These are phyloP conservation scores for Sclerospora graminicola DNA, from an alignment of 352 stramenopile genomes.

Conservation along the genomic window DNA sequence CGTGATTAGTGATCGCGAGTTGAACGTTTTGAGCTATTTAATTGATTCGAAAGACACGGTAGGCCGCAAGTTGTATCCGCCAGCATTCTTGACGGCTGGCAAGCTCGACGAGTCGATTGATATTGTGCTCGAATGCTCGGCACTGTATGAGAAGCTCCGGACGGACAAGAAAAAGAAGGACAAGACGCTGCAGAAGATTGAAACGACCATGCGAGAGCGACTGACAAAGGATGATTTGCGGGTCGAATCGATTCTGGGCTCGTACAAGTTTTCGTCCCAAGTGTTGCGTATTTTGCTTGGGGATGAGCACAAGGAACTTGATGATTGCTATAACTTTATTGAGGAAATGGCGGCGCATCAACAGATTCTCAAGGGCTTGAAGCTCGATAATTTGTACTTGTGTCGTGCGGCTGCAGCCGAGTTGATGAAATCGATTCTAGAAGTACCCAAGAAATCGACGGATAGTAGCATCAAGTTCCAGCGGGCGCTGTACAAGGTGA, in stretches of 20 bases:
- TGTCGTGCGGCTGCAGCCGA: conserved; percentile 54
- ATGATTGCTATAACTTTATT: conserved; percentile 79
- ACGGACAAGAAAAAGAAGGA: conserved; percentile 84
- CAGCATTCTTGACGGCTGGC: conserved; percentile 69
- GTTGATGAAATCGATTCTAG: conserved; percentile 77
- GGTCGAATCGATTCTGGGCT: conserved; percentile 73
- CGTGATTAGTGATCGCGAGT: conserved; percentile 68
- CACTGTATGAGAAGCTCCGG: conserved; percentile 71
- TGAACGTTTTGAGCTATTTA: conserved; percentile 77
- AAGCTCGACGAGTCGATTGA: conserved; percentile 81
- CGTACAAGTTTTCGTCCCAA: conserved; percentile 83
- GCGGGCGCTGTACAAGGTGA: conserved; percentile 71
- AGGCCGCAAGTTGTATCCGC: conserved; percentile 61
- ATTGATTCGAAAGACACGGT: conserved; percentile 71
- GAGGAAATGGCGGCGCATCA: conserved; percentile 71
- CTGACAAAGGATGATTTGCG: conserved; percentile 75
- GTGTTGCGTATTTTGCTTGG: conserved; percentile 65
- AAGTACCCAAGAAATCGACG: conserved; percentile 62
- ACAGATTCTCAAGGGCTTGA: conserved; percentile 65
- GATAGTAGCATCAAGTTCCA: conserved; percentile 82
- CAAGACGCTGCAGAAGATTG: conserved; percentile 79
- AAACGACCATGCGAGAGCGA: conserved; percentile 71
- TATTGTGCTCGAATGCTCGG: conserved; percentile 71
- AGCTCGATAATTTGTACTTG: conserved; percentile 61
- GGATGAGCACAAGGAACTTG: conserved; percentile 76